Conservation (phyloP, 768 basidiomycete genomes). For the Suillus subalutaceus region DNA sequence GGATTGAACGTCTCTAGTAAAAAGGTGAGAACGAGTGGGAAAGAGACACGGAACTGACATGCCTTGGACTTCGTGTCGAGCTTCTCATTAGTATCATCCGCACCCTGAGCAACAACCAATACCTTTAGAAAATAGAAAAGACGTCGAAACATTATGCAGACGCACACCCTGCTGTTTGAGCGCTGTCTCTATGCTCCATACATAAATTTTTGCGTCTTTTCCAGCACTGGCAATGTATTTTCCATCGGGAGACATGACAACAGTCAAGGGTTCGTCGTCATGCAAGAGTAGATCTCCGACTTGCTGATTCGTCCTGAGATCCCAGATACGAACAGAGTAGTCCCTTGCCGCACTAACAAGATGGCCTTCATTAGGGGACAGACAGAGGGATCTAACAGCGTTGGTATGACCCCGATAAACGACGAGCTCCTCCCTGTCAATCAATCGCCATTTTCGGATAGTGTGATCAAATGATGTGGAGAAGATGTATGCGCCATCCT, state of each 20-base stretch:
- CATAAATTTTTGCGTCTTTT: conserved; percentile 70
- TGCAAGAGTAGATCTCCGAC: conserved; percentile 59
- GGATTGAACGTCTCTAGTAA: too few relatives aligned
- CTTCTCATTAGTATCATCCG: not conserved
- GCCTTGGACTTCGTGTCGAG: too few relatives aligned
- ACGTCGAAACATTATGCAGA: not conserved
- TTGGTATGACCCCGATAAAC: not conserved
- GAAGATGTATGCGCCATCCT: not conserved
- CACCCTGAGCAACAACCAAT: not conserved
- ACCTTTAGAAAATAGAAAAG: not conserved
- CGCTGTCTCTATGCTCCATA: conserved; percentile 70
- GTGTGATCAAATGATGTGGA: not conserved
- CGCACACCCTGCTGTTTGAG: not conserved
- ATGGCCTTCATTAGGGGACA: not conserved
- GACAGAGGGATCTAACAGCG: not conserved
- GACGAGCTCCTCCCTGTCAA: not conserved
- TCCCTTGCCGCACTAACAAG: not conserved
- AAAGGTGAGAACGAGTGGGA: too few relatives aligned
- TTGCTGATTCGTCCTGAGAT: not conserved
- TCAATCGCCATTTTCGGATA: not conserved
- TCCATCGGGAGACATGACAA: conserved; percentile 82
- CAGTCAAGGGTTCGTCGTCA: conserved; percentile 73
- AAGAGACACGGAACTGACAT: too few relatives aligned
- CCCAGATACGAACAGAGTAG: conserved; percentile 1
- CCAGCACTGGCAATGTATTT: conserved; percentile 81